Percentiles rank a stretch among this genome's conserved stretches.
These are phyloP conservation scores for Entonaema liquescens DNA, from an alignment of 495 filamentous ascomycete genomes.

Conservation along the genomic window DNA sequence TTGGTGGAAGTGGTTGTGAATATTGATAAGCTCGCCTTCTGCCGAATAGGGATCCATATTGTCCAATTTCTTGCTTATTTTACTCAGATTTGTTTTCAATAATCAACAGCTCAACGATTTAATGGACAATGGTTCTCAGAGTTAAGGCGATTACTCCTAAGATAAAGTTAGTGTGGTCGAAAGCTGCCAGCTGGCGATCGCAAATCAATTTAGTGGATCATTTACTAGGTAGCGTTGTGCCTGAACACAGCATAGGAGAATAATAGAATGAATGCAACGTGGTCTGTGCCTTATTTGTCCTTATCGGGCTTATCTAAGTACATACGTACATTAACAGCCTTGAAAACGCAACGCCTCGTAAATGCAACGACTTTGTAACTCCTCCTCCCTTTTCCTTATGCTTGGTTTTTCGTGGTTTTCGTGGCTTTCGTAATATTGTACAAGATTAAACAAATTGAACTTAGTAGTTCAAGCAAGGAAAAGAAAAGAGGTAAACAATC, in stretches of 20 bases:
- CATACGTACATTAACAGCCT: not conserved
- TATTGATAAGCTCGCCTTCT: conserved; percentile 95
- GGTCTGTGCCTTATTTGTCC: conserved; percentile 17
- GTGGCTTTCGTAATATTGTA: not conserved
- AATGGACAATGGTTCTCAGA: not conserved
- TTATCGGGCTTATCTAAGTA: conserved; percentile 5
- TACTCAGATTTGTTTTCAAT: conserved; percentile 1
- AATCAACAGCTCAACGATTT: not conserved
- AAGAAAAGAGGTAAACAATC: not conserved
- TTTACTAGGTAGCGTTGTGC: too few species aligned
- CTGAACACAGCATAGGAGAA: not conserved
- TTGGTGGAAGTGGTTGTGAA: conserved; percentile 94
- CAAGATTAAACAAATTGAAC: not conserved
- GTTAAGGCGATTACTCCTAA: not conserved
- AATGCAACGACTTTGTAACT: too few species aligned
- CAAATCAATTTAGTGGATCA: not conserved
- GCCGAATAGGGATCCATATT: conserved; percentile 93
- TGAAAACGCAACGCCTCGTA: too few species aligned
- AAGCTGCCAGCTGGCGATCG: conserved; percentile 27
- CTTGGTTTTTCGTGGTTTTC: not conserved
- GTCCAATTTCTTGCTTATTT: conserved; percentile 8
- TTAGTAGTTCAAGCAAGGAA: not conserved
- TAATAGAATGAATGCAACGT: not conserved
- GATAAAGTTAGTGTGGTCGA: conserved; percentile 2
- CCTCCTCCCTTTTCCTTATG: not conserved